Conservation (phyloP, 257 asterid species). For the Gentiana dahurica region DNA sequence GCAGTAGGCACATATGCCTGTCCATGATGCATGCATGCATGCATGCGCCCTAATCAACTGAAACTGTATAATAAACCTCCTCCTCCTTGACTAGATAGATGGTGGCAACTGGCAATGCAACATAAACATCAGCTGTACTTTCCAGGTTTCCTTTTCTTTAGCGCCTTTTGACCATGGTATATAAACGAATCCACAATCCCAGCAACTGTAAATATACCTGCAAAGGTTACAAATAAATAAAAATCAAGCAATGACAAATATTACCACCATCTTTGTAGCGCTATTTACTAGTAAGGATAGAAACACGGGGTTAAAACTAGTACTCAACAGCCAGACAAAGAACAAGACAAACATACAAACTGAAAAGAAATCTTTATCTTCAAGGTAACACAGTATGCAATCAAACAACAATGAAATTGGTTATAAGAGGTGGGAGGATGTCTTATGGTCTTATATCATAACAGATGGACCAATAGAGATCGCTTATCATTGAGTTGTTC, state of each 20-base stretch:
- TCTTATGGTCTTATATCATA: no score
- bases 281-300: not conserved
- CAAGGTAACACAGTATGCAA: no score
- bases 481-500: no score
- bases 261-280: no score
- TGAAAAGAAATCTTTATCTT: not conserved
- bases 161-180: slow-evolving; percentile 78
- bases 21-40: no score
- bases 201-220: slow-evolving; percentile 90
- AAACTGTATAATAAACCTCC: no score
- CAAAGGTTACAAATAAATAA: not conserved
- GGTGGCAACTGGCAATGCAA: not conserved
- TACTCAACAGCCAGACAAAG: not conserved
- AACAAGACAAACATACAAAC: not conserved
- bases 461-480: no score
- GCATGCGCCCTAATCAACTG: no score
- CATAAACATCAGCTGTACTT: slow-evolving; percentile 35
- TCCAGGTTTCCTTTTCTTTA: slow-evolving; percentile 71
- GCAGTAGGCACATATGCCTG: no score
- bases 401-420: no score
- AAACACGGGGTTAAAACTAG: not conserved
- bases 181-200: slow-evolving; percentile 82
- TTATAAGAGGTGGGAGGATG: no score
- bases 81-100: no score
- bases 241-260: not conserved